Evolutionary conservation across 164 flowering plant species (phyloP).

Genomic region (Vitis labrusca): DNA sequence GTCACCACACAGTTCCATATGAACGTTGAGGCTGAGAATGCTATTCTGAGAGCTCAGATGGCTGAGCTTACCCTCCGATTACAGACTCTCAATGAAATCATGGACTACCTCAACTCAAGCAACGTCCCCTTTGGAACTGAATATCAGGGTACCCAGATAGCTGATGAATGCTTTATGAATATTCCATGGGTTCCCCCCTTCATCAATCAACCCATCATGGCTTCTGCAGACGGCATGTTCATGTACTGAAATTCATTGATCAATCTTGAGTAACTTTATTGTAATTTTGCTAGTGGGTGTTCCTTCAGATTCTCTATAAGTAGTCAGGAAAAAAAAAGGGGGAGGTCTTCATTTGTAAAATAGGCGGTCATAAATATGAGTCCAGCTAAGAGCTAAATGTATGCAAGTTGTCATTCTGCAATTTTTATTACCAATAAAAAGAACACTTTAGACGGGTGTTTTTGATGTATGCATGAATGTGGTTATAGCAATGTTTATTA

Average conservation of each 20-base stretch:
- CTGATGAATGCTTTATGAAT: constrained; percentile 1
- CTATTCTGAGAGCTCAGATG: constrained; percentile 36
- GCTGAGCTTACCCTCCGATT: constrained; percentile 34
- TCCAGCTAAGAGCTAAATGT: too few species aligned
- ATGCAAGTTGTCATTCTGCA: too few species aligned
- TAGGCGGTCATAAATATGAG: too few species aligned
- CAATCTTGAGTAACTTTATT: not conserved
- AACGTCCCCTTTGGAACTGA: not conserved
- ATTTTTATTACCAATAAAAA: too few species aligned
- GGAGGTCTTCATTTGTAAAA: not conserved
- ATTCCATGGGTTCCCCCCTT: constrained; percentile 9
- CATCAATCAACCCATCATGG: constrained; percentile 24
- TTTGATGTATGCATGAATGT: too few species aligned
- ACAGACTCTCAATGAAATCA: constrained; percentile 37
- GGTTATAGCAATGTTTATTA: too few species aligned
- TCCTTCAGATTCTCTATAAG: not conserved
- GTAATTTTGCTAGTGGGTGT: not conserved
- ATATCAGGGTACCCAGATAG: not conserved
- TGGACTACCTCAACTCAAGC: constrained; percentile 7
- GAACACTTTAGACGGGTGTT: too few species aligned
- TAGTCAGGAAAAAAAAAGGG: not conserved
- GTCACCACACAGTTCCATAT: constrained; percentile 25
- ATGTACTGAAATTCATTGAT: constrained; percentile 10
- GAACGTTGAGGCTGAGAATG: constrained; percentile 36
- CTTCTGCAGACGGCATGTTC: constrained; percentile 16